Evolutionary conservation across 306 rosid genomes (phyloP).

Genomic region (Prunus dulcis): DNA sequence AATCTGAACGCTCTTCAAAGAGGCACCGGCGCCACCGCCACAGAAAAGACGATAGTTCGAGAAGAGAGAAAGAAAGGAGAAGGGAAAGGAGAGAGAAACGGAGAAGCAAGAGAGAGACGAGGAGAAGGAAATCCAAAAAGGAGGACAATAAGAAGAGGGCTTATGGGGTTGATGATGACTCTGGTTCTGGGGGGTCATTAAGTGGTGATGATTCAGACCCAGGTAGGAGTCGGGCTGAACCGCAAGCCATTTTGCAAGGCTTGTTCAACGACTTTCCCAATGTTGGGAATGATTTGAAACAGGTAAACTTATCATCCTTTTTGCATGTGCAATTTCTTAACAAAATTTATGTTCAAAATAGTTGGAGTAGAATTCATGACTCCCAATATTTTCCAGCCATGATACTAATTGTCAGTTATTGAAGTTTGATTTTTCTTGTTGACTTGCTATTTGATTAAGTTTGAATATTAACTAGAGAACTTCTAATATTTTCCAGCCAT

Average conservation of each 20-base stretch:
- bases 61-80: constrained; percentile 45
- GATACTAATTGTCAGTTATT: neutral
- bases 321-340: neutral
- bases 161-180: constrained; percentile 34
- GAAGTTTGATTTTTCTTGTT: neutral
- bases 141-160: constrained; percentile 34
- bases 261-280: constrained; percentile 68
- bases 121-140: constrained; percentile 33
- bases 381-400: neutral
- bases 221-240: constrained; percentile 35
- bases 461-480: neutral
- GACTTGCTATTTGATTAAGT: neutral
- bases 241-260: constrained; percentile 40
- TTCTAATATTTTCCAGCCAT: neutral
- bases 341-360: neutral
- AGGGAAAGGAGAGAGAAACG: constrained; percentile 49
- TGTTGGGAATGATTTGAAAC: constrained; percentile 65
- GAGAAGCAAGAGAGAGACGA: constrained; percentile 38
- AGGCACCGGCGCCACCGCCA: constrained; percentile 49
- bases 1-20: constrained; percentile 49
- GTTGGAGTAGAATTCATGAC: neutral
- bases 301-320: constrained; percentile 33
- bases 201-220: constrained; percentile 30
- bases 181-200: constrained; percentile 28
- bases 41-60: constrained; percentile 40